Evolutionary conservation across 768 basidiomycete species (phyloP), one percentile per base, ranked within the genome.

Genomic region (Trichaptum fuscoviolaceum): DNA sequence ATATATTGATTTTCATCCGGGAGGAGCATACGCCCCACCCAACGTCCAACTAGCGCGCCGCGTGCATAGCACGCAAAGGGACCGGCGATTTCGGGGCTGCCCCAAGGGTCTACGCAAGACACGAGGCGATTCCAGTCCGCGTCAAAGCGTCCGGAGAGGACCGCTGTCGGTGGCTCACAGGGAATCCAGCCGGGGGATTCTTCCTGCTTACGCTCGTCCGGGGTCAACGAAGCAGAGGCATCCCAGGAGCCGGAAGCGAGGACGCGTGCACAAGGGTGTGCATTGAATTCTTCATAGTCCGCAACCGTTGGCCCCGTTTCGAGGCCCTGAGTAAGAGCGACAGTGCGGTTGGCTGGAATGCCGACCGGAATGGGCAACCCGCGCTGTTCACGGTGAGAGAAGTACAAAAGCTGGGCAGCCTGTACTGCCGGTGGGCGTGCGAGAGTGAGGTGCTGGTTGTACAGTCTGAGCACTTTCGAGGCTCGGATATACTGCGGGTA

Each of bases 21-120:
- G 12, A 90, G 88, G 65, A 86, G 75, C 74, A 88, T 80, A 23
- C 85, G 78, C 3, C 90, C 90, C 67, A 87, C 82, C 87, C 85
- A 90, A 6, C 83, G 76, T 2, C 89, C 89, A 24, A 73, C 74
- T 70, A 89, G 76, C 2, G 78, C 71, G 7, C 89, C 89, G 79
- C 79, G 72, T 85, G 87, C 24, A 77, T 75, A 9, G 66, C 68
- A 18, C 75, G 76, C 64, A 76, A 73, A 18, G 71, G 73, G 34
- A 76, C 70, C 0, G 75, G 74, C 8, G 72, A 58, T 27, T 67
- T 62, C 1, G 2, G 42, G 42, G 42, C 42, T 52, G 20, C 66
- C 67, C 64, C 75, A 78, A 18, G 82, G 70, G 63, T 83, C 76
- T 35, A 71, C 77, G 69, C 87, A 88, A 42, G 80, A 73, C 3